Evolutionary conservation across 2,329 filamentous ascomycete genomes (phyloP).

Genomic region (Tolypocladium inflatum): DNA sequence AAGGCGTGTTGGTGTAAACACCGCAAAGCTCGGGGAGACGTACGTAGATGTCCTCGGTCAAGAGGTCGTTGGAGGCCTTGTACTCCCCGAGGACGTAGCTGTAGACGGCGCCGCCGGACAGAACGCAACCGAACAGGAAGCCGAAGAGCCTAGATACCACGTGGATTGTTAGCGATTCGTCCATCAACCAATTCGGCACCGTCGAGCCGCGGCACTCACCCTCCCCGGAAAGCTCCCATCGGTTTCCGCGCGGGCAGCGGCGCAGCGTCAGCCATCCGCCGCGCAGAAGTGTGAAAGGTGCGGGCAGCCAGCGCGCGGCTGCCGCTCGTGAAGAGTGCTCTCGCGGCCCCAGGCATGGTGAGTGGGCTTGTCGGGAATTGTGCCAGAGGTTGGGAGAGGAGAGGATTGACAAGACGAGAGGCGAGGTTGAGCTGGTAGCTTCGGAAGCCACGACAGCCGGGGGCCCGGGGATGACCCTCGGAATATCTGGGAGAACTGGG

Average conservation of each 20-base stretch:
- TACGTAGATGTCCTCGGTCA: conserved; percentile 95
- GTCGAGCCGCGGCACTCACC: conserved; percentile 31
- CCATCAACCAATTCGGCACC: neutral
- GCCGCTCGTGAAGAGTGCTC: conserved; percentile 31
- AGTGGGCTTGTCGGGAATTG: neutral
- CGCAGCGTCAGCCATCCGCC: conserved; percentile 31
- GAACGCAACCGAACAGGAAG: conserved; percentile 76
- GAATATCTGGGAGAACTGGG: conserved; percentile 3
- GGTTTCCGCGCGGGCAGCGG: conserved; percentile 48
- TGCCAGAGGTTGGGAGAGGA: neutral
- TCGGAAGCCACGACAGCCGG: neutral
- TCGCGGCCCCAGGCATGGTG: conserved; percentile 33
- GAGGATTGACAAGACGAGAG: neutral
- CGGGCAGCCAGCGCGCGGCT: conserved; percentile 26
- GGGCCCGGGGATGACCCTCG: neutral
- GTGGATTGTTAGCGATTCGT: neutral
- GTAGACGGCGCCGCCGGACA: conserved; percentile 75
- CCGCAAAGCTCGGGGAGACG: conserved; percentile 27
- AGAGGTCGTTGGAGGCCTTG: conserved; percentile 82
- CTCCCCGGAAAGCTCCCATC: conserved; percentile 51
- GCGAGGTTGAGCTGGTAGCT: neutral
- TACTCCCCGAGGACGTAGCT: conserved; percentile 92
- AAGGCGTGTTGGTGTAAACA: neutral
- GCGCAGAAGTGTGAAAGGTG: conserved; percentile 42
- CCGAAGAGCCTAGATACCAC: conserved; percentile 61